Evolutionary conservation across 495 filamentous ascomycete species (phyloP).

Genomic region (Talaromyces wortmannii): DNA sequence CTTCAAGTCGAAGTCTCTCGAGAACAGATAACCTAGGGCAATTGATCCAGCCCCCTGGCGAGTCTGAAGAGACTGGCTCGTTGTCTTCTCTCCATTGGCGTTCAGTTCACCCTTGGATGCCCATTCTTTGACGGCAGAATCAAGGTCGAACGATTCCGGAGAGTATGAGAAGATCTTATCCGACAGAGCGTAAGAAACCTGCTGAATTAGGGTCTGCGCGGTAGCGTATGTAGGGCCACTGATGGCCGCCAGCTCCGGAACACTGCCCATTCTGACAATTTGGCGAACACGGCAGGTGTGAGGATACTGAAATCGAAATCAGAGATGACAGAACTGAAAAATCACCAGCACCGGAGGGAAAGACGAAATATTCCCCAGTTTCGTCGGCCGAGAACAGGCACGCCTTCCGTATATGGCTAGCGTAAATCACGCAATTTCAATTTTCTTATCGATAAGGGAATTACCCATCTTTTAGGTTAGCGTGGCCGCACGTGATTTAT

Average conservation of each 20-base stretch:
- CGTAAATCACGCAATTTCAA: slow-evolving; percentile 33
- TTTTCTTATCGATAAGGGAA: slow-evolving; percentile 30
- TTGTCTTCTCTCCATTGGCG: slow-evolving; percentile 71
- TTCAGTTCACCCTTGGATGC: slow-evolving; percentile 58
- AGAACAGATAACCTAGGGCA: slow-evolving; percentile 95
- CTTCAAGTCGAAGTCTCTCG: slow-evolving; percentile 83
- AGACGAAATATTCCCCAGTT: slow-evolving; percentile 14
- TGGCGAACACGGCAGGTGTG: neutral
- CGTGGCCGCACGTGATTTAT: neutral
- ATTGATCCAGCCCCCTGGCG: slow-evolving; percentile 85
- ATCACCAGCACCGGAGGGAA: neutral
- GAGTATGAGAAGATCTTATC: slow-evolving; percentile 98
- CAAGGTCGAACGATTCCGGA: slow-evolving; percentile 84
- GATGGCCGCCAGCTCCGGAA: slow-evolving; percentile 52
- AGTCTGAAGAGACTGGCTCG: slow-evolving; percentile 75
- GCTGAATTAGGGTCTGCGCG: slow-evolving; percentile 86
- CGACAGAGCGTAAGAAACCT: slow-evolving; percentile 87
- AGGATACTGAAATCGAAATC: neutral
- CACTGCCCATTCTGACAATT: slow-evolving; percentile 27
- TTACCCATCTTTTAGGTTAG: neutral
- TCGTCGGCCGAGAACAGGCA: slow-evolving; percentile 9
- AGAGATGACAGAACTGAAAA: neutral
- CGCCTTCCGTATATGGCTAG: slow-evolving; percentile 28
- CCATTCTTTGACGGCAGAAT: slow-evolving; percentile 76
- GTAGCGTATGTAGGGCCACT: slow-evolving; percentile 86